Evolutionary conservation across 805 yeast species (phyloP).

Genomic region (Ogataea naganishii): DNA sequence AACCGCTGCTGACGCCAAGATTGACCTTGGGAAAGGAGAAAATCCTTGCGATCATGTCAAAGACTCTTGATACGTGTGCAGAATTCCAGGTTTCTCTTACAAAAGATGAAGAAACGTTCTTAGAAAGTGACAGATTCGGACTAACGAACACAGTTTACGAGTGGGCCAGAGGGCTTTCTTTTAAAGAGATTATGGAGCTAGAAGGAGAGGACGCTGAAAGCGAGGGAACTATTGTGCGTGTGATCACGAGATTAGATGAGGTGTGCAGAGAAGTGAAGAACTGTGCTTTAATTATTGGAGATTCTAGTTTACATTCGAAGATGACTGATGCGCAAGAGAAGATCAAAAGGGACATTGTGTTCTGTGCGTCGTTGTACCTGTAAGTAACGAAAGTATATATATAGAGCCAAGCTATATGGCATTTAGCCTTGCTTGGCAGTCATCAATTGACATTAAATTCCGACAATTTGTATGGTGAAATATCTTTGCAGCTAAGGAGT

Average conservation of each 20-base stretch:
- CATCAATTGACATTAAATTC: no score
- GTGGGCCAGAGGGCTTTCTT: constrained; percentile 94
- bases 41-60: constrained; percentile 63
- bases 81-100: constrained; percentile 68
- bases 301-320: constrained; percentile 78
- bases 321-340: constrained; percentile 90
- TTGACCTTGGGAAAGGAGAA: constrained; percentile 61
- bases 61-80: constrained; percentile 51
- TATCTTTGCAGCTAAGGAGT: no score
- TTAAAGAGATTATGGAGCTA: constrained; percentile 82
- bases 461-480: no score
- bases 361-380: constrained; percentile 88
- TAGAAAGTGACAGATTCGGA: constrained; percentile 80
- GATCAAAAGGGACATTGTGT: constrained; percentile 93
- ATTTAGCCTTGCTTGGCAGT: no score
- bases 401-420: no score
- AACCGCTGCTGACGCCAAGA: constrained; percentile 52
- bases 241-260: constrained; percentile 89
- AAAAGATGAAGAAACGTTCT: constrained; percentile 76
- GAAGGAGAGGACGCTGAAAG: constrained; percentile 31
- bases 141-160: constrained; percentile 91
- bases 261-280: constrained; percentile 90
- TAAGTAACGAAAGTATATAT: constrained; percentile 20
- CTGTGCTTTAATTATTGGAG: constrained; percentile 93
- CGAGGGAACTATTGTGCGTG: constrained; percentile 96